Conservation (phyloP, 2,329 filamentous ascomycete genomes). For the Trichoderma afroharzianum region DNA sequence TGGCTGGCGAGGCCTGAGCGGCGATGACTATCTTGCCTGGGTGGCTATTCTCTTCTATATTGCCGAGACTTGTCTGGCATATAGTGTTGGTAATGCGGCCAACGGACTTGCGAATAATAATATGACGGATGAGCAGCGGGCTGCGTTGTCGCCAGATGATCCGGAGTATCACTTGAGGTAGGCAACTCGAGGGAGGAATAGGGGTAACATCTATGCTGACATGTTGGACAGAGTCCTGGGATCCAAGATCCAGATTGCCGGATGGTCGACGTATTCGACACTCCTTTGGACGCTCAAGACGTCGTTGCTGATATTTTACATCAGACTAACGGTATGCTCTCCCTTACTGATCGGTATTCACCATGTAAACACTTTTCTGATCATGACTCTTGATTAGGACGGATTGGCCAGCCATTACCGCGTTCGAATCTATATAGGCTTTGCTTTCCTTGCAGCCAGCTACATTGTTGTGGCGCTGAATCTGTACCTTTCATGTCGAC, state of each 20-base stretch:
- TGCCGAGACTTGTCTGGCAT: slow-evolving; percentile 48
- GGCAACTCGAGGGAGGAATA: neutral
- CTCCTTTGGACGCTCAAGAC: slow-evolving; percentile 55
- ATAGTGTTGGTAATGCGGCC: slow-evolving; percentile 46
- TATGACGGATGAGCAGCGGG: slow-evolving; percentile 51
- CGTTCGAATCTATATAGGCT: slow-evolving; percentile 47
- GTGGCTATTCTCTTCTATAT: slow-evolving; percentile 53
- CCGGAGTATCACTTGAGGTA: slow-evolving; percentile 43
- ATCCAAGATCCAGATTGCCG: slow-evolving; percentile 54
- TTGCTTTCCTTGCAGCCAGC: slow-evolving; percentile 44
- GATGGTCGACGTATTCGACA: slow-evolving; percentile 53
- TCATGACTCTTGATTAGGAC: neutral
- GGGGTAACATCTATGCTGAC: neutral
- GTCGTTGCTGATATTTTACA: slow-evolving; percentile 55
- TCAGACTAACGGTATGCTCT: slow-evolving; percentile 41
- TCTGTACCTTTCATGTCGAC: slow-evolving; percentile 50
- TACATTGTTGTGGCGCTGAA: slow-evolving; percentile 48
- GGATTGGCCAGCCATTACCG: slow-evolving; percentile 30
- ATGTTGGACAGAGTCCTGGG: slow-evolving; percentile 43
- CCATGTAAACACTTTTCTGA: neutral
- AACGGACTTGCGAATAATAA: slow-evolving; percentile 54
- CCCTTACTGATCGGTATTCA: neutral
- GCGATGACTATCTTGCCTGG: slow-evolving; percentile 58
- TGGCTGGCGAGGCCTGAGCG: slow-evolving; percentile 48
- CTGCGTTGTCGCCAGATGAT: slow-evolving; percentile 39